phyloP scores from a whole-genome alignment of 345 rosid species.

The Brassica juncea region DNA sequence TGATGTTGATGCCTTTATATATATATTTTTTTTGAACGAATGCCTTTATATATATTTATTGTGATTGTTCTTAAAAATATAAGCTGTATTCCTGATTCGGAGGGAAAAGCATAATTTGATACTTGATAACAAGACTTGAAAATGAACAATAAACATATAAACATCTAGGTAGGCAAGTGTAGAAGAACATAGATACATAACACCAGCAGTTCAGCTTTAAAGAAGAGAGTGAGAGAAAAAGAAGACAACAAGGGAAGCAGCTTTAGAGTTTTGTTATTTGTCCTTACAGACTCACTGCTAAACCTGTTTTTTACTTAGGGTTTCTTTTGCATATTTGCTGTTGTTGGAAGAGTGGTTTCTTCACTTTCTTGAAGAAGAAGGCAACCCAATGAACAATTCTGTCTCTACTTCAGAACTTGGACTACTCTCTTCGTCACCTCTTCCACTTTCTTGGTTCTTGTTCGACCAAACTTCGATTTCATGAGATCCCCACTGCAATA shows the following conservation, averaged over 20 bases:
- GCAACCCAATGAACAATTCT: slow-evolving; percentile 77
- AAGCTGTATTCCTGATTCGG: background rate
- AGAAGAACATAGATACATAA: slow-evolving; percentile 28
- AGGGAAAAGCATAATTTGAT: background rate
- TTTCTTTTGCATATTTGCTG: background rate
- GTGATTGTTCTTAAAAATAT: background rate
- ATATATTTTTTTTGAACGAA: no score
- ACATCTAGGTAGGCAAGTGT: slow-evolving; percentile 20
- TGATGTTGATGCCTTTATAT: no score
- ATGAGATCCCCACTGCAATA: slow-evolving; percentile 48
- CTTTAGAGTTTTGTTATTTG: slow-evolving; percentile 19
- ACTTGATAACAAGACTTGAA: background rate
- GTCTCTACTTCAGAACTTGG: slow-evolving; percentile 83
- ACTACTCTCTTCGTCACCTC: slow-evolving; percentile 46
- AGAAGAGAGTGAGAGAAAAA: slow-evolving; percentile 24
- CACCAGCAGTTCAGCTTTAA: slow-evolving; percentile 22
- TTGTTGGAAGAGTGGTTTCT: slow-evolving; percentile 7
- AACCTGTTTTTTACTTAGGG: slow-evolving; percentile 10
- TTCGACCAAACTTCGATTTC: slow-evolving; percentile 30
- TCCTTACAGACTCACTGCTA: slow-evolving; percentile 32
- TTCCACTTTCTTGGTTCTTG: slow-evolving; percentile 34
- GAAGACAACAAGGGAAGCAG: slow-evolving; percentile 38
- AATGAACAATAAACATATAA: background rate
- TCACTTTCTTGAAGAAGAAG: slow-evolving; percentile 54
- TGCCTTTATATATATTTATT: background rate